These are phyloP conservation scores for Monilinia aucupariae DNA, from an alignment of 2,329 filamentous ascomycete genomes.

Conservation along the genomic window DNA sequence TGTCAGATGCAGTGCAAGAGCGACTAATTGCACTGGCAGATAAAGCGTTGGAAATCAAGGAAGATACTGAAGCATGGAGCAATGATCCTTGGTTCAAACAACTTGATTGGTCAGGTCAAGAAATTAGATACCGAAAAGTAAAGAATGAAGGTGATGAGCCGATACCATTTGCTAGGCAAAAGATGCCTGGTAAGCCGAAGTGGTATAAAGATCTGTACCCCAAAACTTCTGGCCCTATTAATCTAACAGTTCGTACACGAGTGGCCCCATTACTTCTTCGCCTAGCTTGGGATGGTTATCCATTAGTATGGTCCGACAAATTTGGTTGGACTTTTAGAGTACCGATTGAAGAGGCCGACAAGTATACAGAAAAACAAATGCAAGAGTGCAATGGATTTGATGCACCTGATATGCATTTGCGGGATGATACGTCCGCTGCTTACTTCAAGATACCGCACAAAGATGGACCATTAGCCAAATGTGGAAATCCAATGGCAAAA, in stretches of 20 bases:
- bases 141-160: slow-evolving; percentile 82
- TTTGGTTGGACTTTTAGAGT: slow-evolving; percentile 92
- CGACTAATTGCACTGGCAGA: slow-evolving; percentile 69
- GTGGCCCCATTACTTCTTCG: slow-evolving; percentile 80
- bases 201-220: slow-evolving; percentile 93
- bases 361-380: slow-evolving; percentile 68
- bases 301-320: slow-evolving; percentile 86
- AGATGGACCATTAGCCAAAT: slow-evolving; percentile 80
- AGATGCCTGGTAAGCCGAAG: slow-evolving; percentile 87
- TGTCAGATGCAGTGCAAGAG: slow-evolving; percentile 72
- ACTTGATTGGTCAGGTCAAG: slow-evolving; percentile 92
- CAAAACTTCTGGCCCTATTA: slow-evolving; percentile 63
- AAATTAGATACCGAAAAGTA: slow-evolving; percentile 83
- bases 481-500: slow-evolving; percentile 84
- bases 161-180: slow-evolving; percentile 74
- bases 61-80: slow-evolving; percentile 60
- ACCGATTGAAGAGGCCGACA: slow-evolving; percentile 51
- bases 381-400: slow-evolving; percentile 69
- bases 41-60: slow-evolving; percentile 70
- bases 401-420: slow-evolving; percentile 60
- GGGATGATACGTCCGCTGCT: slow-evolving; percentile 57
- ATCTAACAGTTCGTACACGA: slow-evolving; percentile 77
- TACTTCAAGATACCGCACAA: slow-evolving; percentile 98
- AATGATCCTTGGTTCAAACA: slow-evolving; percentile 89
- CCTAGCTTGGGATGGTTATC: slow-evolving; percentile 82